Evolutionary conservation across 495 filamentous ascomycete species (phyloP), one percentile per base, ranked within the genome.

Genomic region (Beverwykella pulmonaria): DNA sequence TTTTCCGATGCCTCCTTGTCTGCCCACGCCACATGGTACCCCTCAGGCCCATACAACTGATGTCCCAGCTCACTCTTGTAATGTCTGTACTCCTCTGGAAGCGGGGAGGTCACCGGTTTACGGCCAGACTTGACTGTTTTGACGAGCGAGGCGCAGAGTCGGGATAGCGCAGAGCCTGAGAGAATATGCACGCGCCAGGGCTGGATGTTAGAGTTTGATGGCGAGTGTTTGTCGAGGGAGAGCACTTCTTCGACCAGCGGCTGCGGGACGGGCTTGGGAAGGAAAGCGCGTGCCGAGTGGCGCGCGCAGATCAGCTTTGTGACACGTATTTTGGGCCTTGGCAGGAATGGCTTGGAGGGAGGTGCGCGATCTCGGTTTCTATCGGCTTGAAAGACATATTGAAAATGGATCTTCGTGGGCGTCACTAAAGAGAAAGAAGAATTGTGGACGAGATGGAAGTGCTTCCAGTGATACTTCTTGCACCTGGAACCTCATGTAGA

Each of bases 171-270:
- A 34, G 32, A 6, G 32, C 12, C 32, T 5, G 32, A 6, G 32
- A 34, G 32, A 34, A 55, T 55, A 34, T 55, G 53, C 25, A 55
- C 14, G 10, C 53, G 1, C 53, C 26, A 55, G 23, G 26, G 26
- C 25, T 55, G 53, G 4, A 55, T 25, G 53, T 55, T 55, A 7
- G 53, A 55, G 26, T 55, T 55, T 9, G 6, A 9, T 2, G 53
- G 53, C 9, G 53, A 7, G 4, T 55, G 26, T 36, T 25, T 5
- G 17, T 26, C 53, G 17, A 58, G 36, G 9, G 17, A 7, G 12
- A 58, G 55, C 5, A 44, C 55, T 41, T 41, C 30, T 39, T 58
- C 36, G 30, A 58, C 3, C 15, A 58, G n/a, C 2, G 6, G 14
- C 6, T 15, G 6, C 17, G 39, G 39, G 17, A 44, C 39, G 15